phyloP scores from a whole-genome alignment of 768 basidiomycete species.

The Psilocybe azurescens region DNA sequence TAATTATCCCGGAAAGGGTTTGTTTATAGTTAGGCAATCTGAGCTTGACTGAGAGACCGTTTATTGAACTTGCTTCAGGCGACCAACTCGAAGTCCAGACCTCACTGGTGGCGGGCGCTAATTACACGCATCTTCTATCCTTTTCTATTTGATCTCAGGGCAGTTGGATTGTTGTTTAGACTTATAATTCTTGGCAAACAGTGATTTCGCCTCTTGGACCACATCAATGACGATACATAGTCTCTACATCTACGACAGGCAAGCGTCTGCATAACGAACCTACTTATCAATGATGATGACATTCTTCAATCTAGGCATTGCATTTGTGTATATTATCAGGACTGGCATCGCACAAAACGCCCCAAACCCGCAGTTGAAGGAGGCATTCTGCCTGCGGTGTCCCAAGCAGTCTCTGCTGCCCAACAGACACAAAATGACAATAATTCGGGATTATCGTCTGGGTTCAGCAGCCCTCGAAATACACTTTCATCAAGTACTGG shows the following conservation, averaged over 20 bases:
- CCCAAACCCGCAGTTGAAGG: constrained; percentile 76
- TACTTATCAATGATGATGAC: not conserved
- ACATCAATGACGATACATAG: constrained; percentile 85
- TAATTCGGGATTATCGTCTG: constrained; percentile 37
- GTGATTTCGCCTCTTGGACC: not conserved
- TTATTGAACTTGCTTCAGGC: too few species aligned
- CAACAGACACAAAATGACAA: constrained; percentile 34
- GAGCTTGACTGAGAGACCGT: too few species aligned
- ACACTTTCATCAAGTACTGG: constrained; percentile 70
- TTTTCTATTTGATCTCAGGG: too few species aligned
- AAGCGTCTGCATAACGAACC: constrained; percentile 28
- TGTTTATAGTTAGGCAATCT: too few species aligned
- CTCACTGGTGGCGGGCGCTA: too few species aligned
- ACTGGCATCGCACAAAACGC: constrained; percentile 85
- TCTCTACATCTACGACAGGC: constrained; percentile 94
- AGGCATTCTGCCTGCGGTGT: constrained; percentile 80
- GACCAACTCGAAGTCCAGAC: too few species aligned
- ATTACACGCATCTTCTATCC: too few species aligned
- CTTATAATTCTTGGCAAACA: too few species aligned
- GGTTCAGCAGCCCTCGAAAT: constrained; percentile 64
- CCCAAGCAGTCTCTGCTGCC: constrained; percentile 61
- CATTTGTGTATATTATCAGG: constrained; percentile 92
- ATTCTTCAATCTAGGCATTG: constrained; percentile 67
- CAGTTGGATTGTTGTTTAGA: too few species aligned
- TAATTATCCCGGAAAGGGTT: too few species aligned